phyloP scores from a whole-genome alignment of 352 stramenopile species.

The Pythium scleroteichum region DNA sequence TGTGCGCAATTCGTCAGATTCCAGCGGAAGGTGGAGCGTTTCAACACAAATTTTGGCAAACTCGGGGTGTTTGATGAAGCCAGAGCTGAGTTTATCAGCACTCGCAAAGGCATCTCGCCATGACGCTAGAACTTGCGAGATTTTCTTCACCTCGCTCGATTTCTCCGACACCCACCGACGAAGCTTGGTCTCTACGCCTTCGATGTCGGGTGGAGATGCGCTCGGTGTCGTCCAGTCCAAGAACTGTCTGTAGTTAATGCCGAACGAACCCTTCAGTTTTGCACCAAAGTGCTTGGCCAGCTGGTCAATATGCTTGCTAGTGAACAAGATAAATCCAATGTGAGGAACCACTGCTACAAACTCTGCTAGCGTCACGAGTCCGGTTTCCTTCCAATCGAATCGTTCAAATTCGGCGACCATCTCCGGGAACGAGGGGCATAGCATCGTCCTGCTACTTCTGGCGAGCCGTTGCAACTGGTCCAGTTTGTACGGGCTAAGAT shows the following conservation, averaged over 20 bases:
- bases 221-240: conserved; percentile 65
- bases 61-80: conserved; percentile 31
- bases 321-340: conserved; percentile 52
- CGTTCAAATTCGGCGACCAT: conserved; percentile 58
- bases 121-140: conserved; percentile 38
- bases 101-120: conserved; percentile 48
- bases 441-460: conserved; percentile 51
- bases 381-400: conserved; percentile 61
- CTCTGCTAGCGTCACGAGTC: conserved; percentile 44
- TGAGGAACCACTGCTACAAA: conserved; percentile 44
- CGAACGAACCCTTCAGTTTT: conserved; percentile 46
- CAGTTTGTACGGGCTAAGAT: conserved; percentile 46
- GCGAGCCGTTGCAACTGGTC: conserved; percentile 47
- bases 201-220: conserved; percentile 33
- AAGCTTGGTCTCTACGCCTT: conserved; percentile 51
- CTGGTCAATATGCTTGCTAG: conserved; percentile 37
- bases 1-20: conserved; percentile 49
- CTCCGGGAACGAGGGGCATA: conserved; percentile 34
- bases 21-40: conserved; percentile 41
- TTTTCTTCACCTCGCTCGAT: conserved; percentile 29
- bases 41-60: conserved; percentile 47
- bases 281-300: conserved; percentile 57
- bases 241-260: conserved; percentile 68
- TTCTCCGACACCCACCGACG: conserved; percentile 38
- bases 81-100: conserved; percentile 25